Conservation (phyloP, 768 basidiomycete genomes). For the Lentinula raphanica region DNA sequence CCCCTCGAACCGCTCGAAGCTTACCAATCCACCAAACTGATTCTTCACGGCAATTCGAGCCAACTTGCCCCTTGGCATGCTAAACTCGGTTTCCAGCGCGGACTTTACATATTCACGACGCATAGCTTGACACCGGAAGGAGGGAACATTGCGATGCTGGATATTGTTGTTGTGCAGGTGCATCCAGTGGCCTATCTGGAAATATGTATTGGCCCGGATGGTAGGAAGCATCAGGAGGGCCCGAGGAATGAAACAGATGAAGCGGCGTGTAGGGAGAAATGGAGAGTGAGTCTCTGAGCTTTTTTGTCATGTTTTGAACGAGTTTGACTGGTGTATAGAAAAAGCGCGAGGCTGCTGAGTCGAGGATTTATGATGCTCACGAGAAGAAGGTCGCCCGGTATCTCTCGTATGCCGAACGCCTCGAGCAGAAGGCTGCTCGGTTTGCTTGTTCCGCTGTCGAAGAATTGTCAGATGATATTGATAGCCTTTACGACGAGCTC, state of each 20-base stretch:
- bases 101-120: conserved; percentile 69
- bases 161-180: conserved; percentile 68
- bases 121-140: conserved; percentile 79
- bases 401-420: conserved; percentile 58
- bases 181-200: conserved; percentile 82
- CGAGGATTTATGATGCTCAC: conserved; percentile 50
- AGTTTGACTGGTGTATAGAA: conserved; percentile 32
- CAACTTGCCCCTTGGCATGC: conserved; percentile 85
- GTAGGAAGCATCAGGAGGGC: conserved; percentile 47
- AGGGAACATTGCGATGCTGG: conserved; percentile 69
- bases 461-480: conserved; percentile 43
- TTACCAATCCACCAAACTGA: conserved; percentile 58
- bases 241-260: conserved; percentile 74
- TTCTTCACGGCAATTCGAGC: conserved; percentile 79
- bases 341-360: conserved; percentile 52
- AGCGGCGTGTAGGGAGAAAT: conserved; percentile 46
- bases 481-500: conserved; percentile 57
- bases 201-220: conserved; percentile 44
- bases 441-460: conserved; percentile 33
- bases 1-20: conserved; percentile 81
- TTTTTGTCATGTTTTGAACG: neutral
- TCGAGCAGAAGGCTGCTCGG: conserved; percentile 50
- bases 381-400: conserved; percentile 51
- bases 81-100: conserved; percentile 72
- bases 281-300: conserved; percentile 52